These are phyloP conservation scores for Pseudogymnoascus sp. DNA, from an alignment of 2,329 filamentous ascomycete genomes.

Conservation along the genomic window DNA sequence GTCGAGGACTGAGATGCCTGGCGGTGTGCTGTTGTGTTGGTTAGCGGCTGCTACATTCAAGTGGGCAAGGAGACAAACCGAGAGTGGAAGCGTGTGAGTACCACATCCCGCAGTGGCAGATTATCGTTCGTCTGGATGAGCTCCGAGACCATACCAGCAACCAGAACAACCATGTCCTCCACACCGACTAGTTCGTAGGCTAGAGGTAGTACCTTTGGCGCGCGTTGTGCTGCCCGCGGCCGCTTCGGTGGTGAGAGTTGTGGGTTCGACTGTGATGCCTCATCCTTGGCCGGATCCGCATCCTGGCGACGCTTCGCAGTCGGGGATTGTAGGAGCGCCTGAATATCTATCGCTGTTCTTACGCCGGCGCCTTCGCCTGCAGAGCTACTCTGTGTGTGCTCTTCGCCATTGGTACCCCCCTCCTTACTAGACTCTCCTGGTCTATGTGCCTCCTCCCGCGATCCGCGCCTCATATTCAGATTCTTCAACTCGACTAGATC, in stretches of 20 bases:
- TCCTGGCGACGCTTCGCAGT: constrained; percentile 4
- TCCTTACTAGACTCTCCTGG: neutral
- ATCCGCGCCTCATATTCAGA: constrained; percentile 5
- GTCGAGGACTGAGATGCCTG: constrained; percentile 88
- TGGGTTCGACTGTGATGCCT: neutral
- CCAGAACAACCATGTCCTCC: constrained; percentile 81
- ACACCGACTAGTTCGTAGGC: constrained; percentile 75
- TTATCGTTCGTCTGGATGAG: constrained; percentile 88
- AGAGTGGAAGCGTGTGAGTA: constrained; percentile 90
- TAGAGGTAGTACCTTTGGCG: constrained; percentile 54
- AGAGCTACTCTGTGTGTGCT: neutral
- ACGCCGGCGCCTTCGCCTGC: neutral
- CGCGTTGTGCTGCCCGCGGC: constrained; percentile 39
- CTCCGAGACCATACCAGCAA: constrained; percentile 92
- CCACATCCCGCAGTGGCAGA: constrained; percentile 74
- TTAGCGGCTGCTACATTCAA: neutral
- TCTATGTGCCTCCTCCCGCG: neutral
- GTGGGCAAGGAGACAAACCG: constrained; percentile 43
- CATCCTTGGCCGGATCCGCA: neutral
- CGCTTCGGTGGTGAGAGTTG: constrained; percentile 39
- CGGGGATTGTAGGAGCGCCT: neutral
- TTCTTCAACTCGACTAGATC: neutral
- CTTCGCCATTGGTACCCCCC: neutral
- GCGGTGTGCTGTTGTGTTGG: constrained; percentile 49
- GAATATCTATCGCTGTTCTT: constrained; percentile 1